Base-by-base conservation (phyloP, 768 basidiomycete species). In the Phylloporus rhodoxanthus region DNA sequence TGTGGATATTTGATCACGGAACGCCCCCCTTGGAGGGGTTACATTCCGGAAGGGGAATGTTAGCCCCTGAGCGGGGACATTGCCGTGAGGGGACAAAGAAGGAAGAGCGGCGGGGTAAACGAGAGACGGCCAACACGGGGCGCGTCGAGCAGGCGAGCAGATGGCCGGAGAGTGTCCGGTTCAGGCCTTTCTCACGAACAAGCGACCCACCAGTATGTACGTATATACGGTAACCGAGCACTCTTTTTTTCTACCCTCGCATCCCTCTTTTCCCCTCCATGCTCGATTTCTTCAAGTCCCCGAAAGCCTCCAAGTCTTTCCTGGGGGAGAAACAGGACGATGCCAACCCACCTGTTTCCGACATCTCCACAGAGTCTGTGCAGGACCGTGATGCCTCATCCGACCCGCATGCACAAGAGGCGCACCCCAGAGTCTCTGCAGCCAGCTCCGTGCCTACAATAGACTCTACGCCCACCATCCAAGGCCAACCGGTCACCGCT, bases 161-260 rank as follows among this genome's bases (percentile, higher is more conserved):
- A 33, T 11, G 38, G 17, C 39, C 19, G 17, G 8, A 51, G 30
- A 5, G n/a, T 13, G 37, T 32, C 50, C 30, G 20, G 28, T 43
- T 48, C 17, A 7, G 29, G 21, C 42, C 38, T 56, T 67, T 65
- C 65, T 65, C 65, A 65, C 65, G 63, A 44, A 33, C 42, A 56
- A 64, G 55, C 55, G 61, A 52, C 28, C 51, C 40, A 15, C 19
- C 38, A 34, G 62, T 64, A 65, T 60, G 63, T 45, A 65, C 63
- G 63, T 45, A 46, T 65, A 60, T 64, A 68, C n/a, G n/a, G n/a
- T 29, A 29, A 62, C 42, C 19, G 20, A 23, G 26, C 43, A 17
- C 36, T 33, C 21, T 11, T 42, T 58, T 52, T 48, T 43, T 38
- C 50, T 34, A 43, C 48, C 45, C 40, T 47, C 42, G 14, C n/a